Evolutionary conservation across 768 basidiomycete species (phyloP), one percentile per base, ranked within the genome.

Genomic region (Leccinum arenicola): DNA sequence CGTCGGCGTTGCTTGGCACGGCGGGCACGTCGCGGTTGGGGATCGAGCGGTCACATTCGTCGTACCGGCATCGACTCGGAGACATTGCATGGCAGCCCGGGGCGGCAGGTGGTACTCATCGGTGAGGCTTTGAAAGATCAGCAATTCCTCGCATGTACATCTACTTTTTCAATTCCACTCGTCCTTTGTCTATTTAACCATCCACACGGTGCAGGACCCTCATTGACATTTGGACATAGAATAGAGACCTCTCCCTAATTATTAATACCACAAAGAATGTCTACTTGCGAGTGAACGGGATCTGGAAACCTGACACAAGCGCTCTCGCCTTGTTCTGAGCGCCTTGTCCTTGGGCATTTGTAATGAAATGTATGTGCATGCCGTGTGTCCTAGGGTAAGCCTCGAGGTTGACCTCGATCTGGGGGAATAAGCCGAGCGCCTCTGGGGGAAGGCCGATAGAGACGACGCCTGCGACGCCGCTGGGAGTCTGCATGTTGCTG

Each of bases 351-450:
- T 80, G 78, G 5, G 91, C 90, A 69, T 89, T 93, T 21, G 96
- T 98, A 58, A 95, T 81, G 70, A 96, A 95, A 71, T 95, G 91
- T 38, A 99, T 86, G 69, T 98, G 91, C 84, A 99, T 92, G 19
- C 96, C 96, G 67, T 88, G 88, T 50, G 84, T 71, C 63, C 83
- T 84, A 6, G 94, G 93, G 71, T 98, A 99, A 29, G 90, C 76
- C 68, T 98, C 95, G 47, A 89, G 74, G 71, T 97, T 97, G 73
- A 94, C 88, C 76, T 98, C 96, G 57, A 98, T 89, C 76, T 96
- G 92, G 1, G 96, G 96, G 79, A 98, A 99, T 66, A 95, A 81
- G 7, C 82, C 86, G 82, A 99, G 88, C 1, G 95, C 93, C 4
- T 78, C 75, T 1, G 93, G 86, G 0, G 89, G 85, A 3, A 99